Evolutionary conservation across 2,329 filamentous ascomycete species (phyloP).

Genomic region (Ascochyta pisi): DNA sequence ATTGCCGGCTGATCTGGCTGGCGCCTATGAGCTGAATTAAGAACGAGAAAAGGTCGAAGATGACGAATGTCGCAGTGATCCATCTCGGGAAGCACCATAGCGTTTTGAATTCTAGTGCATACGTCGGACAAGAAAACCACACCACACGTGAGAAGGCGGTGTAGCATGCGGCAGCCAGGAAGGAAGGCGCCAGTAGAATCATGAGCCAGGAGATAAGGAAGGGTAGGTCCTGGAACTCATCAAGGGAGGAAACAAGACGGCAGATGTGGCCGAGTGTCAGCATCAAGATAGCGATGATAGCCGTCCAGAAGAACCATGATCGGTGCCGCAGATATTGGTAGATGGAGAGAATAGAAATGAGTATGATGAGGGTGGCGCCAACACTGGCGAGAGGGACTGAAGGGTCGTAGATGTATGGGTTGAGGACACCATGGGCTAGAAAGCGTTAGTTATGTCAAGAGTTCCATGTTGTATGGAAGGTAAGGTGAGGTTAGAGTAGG

Average conservation of each 20-base stretch:
- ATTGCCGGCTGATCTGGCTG: conserved; percentile 50
- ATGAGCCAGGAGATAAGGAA: conserved; percentile 54
- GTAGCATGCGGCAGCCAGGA: conserved; percentile 60
- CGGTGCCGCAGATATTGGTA: conserved; percentile 46
- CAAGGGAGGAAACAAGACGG: conserved; percentile 52
- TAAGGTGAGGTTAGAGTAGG: conserved; percentile 7
- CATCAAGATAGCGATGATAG: conserved; percentile 47
- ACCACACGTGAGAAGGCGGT: conserved; percentile 58
- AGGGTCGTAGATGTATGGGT: conserved; percentile 59
- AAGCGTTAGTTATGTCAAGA: conserved; percentile 7
- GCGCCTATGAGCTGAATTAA: conserved; percentile 55
- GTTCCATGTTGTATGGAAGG: not conserved
- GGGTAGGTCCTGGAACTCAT: conserved; percentile 44
- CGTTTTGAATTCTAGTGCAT: conserved; percentile 51
- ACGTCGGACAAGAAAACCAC: conserved; percentile 47
- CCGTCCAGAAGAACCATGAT: conserved; percentile 48
- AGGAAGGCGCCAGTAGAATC: conserved; percentile 57
- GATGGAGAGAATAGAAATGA: conserved; percentile 40
- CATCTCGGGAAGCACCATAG: conserved; percentile 53
- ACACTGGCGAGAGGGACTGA: conserved; percentile 53
- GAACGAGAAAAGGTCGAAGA: conserved; percentile 58
- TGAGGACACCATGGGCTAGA: conserved; percentile 31
- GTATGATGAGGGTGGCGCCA: conserved; percentile 52
- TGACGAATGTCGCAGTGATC: conserved; percentile 58
- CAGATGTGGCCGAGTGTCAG: conserved; percentile 62